Base-by-base conservation (phyloP, 2,329 filamentous ascomycete genomes). In the Fusarium nodosum region DNA sequence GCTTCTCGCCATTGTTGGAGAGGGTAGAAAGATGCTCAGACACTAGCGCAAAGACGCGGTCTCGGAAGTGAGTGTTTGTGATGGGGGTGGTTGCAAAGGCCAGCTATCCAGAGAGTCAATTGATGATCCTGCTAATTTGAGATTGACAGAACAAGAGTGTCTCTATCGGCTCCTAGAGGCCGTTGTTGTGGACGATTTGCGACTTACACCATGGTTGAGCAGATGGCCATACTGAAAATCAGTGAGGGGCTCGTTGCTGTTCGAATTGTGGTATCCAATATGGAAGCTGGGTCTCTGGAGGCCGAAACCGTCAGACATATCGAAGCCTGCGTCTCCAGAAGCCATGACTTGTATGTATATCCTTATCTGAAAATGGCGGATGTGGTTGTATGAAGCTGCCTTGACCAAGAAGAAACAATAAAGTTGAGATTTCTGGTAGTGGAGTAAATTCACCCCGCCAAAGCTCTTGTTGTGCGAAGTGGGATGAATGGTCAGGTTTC, bases 21-120 rank as follows among this genome's bases (percentile, higher is more conserved):
- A 87, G 75, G 16, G 82, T 76, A 7, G 82, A 76, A 13, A 87
- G 79, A 75, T 92, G 88, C 45, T 82, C 79, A 44, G 86, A 83
- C 33, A 92, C 82, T 31, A 92, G 82, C 26, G 83, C 82, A 69
- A 91, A 83, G 18, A 96, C 88, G 58, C 91, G 86, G 30, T 87
- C 83, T 67, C 89, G 90, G 78, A 95, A 96, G 74, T 89, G 85
- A 22, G 83, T 79, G 74, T 91, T 96, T 39, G 92, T 95, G 76
- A 97, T 90, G 52, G 92, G 91, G 20, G 89, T 90, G 7, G 92
- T 94, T 68, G 92, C 86, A 82, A 94, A 93, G 76, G 90, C 88
- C 82, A 95, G 93, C 91, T 94, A 56, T 66, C 53, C 24, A 51
- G 30, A 41, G 60, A 64, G 72, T 75, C 63, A 75, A 69, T 67